Base-by-base conservation (phyloP, 441 rosid species). In the Erodium trifolium region DNA sequence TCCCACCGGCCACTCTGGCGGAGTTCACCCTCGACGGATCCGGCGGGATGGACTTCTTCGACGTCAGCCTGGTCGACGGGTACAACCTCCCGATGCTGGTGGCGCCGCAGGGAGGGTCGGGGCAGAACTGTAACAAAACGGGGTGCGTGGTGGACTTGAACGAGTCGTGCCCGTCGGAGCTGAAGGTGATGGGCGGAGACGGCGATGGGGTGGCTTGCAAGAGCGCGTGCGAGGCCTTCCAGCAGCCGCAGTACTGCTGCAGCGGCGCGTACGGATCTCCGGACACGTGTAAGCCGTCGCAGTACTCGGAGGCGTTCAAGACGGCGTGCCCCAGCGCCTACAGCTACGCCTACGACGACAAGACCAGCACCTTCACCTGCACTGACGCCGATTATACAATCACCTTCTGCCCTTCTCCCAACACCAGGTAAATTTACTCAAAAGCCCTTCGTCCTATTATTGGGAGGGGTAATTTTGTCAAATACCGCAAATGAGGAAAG, bases 1-100 rank as follows among this genome's bases (percentile, higher is more conserved):
- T 67, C 5, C 97, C 97, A 0, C 99, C 99, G 0, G 93, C 97
- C 7, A 89, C 99, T 0, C 82, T 93, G 0, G 96, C 95, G 0
- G 99, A 93, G 71, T 88, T 93, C 83, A 93, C 91, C 4, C 88
- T 93, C 8, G 85, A 88, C 64, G 99, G 99, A 19, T 79, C 27
- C 27, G 27, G 27, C 27, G 27, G 27, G 27, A 23, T 23, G 27
- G 27, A 23, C 27, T 23, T 23, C 79, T 93, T 88, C 75, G 99
- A 93, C 73, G 92, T 93, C 0, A 93, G 99, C 73, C 86, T 93
- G 59, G 99, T 93, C 0, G 99, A 93, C 69, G 99, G 99, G 7
- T 93, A 89, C 80, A 93, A 93, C 80, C 82, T 93, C 60, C 93
- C 96, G 7, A 73, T 93, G 93, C 72, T 87, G 13, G 91, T 93